Base-by-base conservation (phyloP, 2,329 filamentous ascomycete genomes). In the Rutstroemia sp. region DNA sequence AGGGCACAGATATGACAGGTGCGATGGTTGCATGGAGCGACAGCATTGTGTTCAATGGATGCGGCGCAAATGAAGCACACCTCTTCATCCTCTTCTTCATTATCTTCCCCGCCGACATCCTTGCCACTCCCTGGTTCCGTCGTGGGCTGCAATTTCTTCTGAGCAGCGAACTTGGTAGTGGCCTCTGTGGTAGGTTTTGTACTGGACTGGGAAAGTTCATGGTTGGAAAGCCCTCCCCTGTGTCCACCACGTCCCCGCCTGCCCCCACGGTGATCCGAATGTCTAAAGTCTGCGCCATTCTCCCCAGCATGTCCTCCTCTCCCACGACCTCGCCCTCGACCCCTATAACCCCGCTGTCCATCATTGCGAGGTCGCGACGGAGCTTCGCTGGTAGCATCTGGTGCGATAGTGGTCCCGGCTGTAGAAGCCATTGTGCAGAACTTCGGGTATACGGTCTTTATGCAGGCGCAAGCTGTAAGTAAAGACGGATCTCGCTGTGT, bases 51-150 rank as follows among this genome's bases (percentile, higher is more conserved):
- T 49, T 88, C 83, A 48, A 99, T 86, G 2, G 86, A 83, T 62
- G 92, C 96, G 56, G 94, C 92, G 73, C 94, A 99, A 68, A 99
- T 99, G 73, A 97, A 97, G 81, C 94, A 99, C 59, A 96, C 81
- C 60, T 96, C 91, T 25, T 79, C 86, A 56, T 91, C 87, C 30
- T 76, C 76, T 4, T 72, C 75, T 58, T 72, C 69, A 3, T 71
- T 74, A 59, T 71, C 68, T 47, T 12, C 49, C n/a, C 42, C 39
- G 30, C 30, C 30, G 9, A 34, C 30, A 34, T 34, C 48, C 47
- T 51, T 16, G n/a, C 19, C 21, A 48, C 52, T 12, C 50, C 51
- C 23, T 53, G 30, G 9, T 34, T 12, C 51, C 48, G 44, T 27
- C 37, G 21, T 49, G 16, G 27, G 5, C 37, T 34, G 12, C 19